phyloP scores from a whole-genome alignment of 2,329 filamentous ascomycete species.

The Elsinoe necatrix region DNA sequence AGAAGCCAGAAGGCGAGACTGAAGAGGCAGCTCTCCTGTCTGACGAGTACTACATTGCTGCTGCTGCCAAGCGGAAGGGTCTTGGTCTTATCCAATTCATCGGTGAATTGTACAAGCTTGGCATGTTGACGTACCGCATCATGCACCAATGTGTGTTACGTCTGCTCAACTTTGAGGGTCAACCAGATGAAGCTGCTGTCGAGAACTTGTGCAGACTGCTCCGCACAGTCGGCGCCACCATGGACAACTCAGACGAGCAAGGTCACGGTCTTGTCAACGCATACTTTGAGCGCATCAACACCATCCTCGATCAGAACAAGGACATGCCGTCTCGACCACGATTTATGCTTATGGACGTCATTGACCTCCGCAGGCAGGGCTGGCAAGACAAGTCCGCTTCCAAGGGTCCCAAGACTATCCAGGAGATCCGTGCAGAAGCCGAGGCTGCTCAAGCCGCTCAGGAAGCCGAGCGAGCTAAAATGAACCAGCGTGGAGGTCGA shows the following conservation, averaged over 20 bases:
- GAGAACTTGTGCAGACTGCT: slow-evolving; percentile 92
- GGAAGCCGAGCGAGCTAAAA: slow-evolving; percentile 54
- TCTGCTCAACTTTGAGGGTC: slow-evolving; percentile 86
- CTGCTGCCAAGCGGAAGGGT: slow-evolving; percentile 90
- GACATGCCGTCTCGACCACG: slow-evolving; percentile 72
- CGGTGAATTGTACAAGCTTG: slow-evolving; percentile 95
- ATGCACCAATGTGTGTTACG: slow-evolving; percentile 99
- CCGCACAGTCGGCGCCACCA: slow-evolving; percentile 79
- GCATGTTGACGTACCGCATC: slow-evolving; percentile 97
- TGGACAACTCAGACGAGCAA: slow-evolving; percentile 70
- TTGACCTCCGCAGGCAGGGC: slow-evolving; percentile 67
- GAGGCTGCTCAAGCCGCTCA: slow-evolving; percentile 71
- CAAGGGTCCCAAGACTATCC: slow-evolving; percentile 95
- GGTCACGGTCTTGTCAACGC: slow-evolving; percentile 79
- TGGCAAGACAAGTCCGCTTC: slow-evolving; percentile 91
- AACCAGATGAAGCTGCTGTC: slow-evolving; percentile 91
- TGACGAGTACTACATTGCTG: slow-evolving; percentile 91
- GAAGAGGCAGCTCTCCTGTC: slow-evolving; percentile 76
- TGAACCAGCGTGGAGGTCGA: slow-evolving; percentile 60
- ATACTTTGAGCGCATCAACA: slow-evolving; percentile 84
- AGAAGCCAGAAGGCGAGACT: slow-evolving; percentile 61
- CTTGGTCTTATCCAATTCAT: slow-evolving; percentile 98
- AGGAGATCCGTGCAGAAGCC: slow-evolving; percentile 81
- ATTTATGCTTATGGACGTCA: slow-evolving; percentile 94
- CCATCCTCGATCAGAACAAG: slow-evolving; percentile 69